Conservation (phyloP, 106 monocot species). For the Platanthera zijinensis region DNA sequence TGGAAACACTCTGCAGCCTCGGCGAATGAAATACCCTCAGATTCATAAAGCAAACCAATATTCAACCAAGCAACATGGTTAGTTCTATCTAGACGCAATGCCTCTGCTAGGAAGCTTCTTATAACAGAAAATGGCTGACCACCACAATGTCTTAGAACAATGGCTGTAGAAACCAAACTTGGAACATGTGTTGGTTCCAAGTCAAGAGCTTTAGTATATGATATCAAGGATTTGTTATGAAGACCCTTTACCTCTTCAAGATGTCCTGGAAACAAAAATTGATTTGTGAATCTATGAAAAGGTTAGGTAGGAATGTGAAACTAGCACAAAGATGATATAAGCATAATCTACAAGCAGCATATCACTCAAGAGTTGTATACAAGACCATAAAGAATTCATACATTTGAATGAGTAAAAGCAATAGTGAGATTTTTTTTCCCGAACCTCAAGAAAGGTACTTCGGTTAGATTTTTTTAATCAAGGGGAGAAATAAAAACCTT, state of each 20-base stretch:
- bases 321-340: background rate
- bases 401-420: background rate
- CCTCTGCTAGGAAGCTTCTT: slow-evolving; percentile 74
- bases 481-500: background rate
- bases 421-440: background rate
- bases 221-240: slow-evolving; percentile 48
- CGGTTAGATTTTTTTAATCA: background rate
- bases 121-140: slow-evolving; percentile 28
- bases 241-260: slow-evolving; percentile 66
- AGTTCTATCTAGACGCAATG: slow-evolving; percentile 66
- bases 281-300: background rate
- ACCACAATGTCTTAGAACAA: slow-evolving; percentile 51
- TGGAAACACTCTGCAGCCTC: slow-evolving; percentile 92
- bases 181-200: slow-evolving; percentile 65
- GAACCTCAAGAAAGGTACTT: background rate
- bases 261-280: slow-evolving; percentile 35
- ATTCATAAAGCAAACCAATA: slow-evolving; percentile 59
- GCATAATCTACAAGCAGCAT: background rate
- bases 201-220: slow-evolving; percentile 63
- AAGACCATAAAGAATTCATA: background rate
- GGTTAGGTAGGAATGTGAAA: background rate
- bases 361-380: too few relatives aligned
- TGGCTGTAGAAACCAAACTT: slow-evolving; percentile 66
- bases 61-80: slow-evolving; percentile 75
- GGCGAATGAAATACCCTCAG: slow-evolving; percentile 28